Conservation (phyloP, 148 eudicot genomes). For the Polygonum aviculare region DNA sequence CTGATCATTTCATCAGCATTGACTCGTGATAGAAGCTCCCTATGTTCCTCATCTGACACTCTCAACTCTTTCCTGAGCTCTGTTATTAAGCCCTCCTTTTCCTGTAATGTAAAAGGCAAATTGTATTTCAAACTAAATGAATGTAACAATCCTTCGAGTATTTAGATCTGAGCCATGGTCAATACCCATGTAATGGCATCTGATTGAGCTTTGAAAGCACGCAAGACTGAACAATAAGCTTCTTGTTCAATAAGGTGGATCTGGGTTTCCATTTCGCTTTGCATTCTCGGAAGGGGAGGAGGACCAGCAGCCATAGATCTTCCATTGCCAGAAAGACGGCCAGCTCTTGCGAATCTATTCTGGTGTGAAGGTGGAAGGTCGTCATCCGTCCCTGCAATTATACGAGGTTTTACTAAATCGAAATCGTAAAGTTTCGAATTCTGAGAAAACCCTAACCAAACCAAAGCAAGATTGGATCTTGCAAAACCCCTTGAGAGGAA, state of each 20-base stretch:
- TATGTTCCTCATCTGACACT: constrained; percentile 88
- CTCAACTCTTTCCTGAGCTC: constrained; percentile 88
- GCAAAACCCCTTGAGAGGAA: background rate
- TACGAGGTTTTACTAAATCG: background rate
- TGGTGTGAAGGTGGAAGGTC: constrained; percentile 87
- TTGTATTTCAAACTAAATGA: constrained; percentile 5
- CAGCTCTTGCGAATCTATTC: constrained; percentile 61
- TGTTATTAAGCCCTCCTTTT: constrained; percentile 80
- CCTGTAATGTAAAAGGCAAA: constrained; percentile 29
- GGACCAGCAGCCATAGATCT: constrained; percentile 50
- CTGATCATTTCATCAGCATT: constrained; percentile 69
- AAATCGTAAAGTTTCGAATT: background rate
- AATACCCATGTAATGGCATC: constrained; percentile 89
- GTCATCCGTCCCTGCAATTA: constrained; percentile 71
- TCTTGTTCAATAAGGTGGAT: constrained; percentile 85
- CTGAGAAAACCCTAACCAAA: background rate
- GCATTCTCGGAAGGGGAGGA: constrained; percentile 53
- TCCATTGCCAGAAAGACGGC: constrained; percentile 56
- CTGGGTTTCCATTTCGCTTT: constrained; percentile 69
- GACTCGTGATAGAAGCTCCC: constrained; percentile 72
- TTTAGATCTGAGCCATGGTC: background rate
- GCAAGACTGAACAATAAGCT: constrained; percentile 70
- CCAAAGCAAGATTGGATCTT: constrained; percentile 11
- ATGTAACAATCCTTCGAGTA: background rate
- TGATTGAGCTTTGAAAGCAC: constrained; percentile 88